Base-by-base conservation (phyloP, 345 rosid genomes). In the Mallotus nudiflorus region DNA sequence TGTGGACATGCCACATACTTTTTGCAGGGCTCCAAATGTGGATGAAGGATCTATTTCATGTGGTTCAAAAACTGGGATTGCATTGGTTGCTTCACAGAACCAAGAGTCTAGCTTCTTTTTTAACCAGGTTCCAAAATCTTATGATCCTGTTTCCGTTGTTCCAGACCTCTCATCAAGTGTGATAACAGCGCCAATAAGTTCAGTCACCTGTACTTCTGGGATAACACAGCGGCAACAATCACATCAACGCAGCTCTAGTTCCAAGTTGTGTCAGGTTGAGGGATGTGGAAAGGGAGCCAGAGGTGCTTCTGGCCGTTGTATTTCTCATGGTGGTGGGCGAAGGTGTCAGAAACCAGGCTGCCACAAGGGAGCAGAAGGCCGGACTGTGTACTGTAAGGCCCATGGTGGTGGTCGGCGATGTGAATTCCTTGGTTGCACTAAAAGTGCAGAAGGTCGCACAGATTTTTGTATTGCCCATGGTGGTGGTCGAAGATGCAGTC, bases 231-330 rank as follows among this genome's bases (percentile, higher is more conserved):
- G 68, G 82, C 96, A 74, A 63, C 88, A 78, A 72, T 77, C 82
- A 71, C 86, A 82, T 66, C 86, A 82, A 50, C 88, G 92, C 57
- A 76, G 64, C 69, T 77, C 79, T 72, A 71, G 82, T 77, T 85
- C 89, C 65, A 95, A 90, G 82, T 76, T 73, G 65, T 95, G 99
- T 75, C 96, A 82, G 85, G 80, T 92, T 24, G 97, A 95, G 75
- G 99, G 99, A 68, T 95, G 99, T 80, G 96, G 84, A 60, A 95
- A 92, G 82, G 97, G 99, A 60, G 99, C 99, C 57, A 92, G 99
- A 85, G 97, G 99, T 72, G 97, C 99, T 60, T 89, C 99, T 22
- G 97, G 97, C 27, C 96, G 85, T 59, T 95, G 99, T 62, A 95
- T 95, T 45, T 95, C 97, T 49, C 99, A 95, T 76, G 99, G 99